These are phyloP conservation scores for Eutrema salsugineum DNA, from an alignment of 441 rosid species.

Conservation along the genomic window DNA sequence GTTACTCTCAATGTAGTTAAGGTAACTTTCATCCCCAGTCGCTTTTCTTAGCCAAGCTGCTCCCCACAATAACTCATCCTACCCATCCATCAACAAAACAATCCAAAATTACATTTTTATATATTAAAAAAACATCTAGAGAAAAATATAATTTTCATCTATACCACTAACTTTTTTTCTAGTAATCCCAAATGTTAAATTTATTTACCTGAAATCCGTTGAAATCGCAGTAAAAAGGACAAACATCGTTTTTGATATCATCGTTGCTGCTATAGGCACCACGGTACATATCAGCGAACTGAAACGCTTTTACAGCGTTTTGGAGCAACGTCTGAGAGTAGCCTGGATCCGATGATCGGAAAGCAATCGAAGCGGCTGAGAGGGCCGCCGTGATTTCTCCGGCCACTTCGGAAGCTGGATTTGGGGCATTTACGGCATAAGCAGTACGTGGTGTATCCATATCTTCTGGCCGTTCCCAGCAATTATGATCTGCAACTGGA, in stretches of 20 bases:
- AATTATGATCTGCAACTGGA: slow-evolving; percentile 70
- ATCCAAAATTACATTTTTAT: too few relatives aligned
- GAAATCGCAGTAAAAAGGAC: slow-evolving; percentile 95
- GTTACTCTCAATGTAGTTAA: slow-evolving; percentile 64
- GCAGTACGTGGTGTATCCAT: slow-evolving; percentile 88
- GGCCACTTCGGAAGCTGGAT: slow-evolving; percentile 86
- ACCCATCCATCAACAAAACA: not conserved
- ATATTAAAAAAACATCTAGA: not conserved
- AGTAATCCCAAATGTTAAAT: not conserved
- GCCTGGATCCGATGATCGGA: slow-evolving; percentile 72
- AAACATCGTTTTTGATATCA: slow-evolving; percentile 55
- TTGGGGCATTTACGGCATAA: slow-evolving; percentile 80
- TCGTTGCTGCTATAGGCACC: slow-evolving; percentile 93
- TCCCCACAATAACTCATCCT: slow-evolving; percentile 98
- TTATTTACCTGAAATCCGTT: slow-evolving; percentile 60
- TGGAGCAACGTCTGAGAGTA: slow-evolving; percentile 71
- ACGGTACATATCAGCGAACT: slow-evolving; percentile 72
- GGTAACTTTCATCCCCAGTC: slow-evolving; percentile 54
- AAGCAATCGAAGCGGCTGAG: slow-evolving; percentile 82
- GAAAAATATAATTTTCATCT: not conserved
- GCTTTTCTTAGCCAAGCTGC: slow-evolving; percentile 94
- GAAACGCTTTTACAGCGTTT: slow-evolving; percentile 55
- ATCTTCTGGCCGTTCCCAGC: slow-evolving; percentile 97
- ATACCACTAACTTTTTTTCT: not conserved
- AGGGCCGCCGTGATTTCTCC: slow-evolving; percentile 89